Conservation (phyloP, 1,139 yeast genomes). For the Yamadazyma dushanensis region DNA sequence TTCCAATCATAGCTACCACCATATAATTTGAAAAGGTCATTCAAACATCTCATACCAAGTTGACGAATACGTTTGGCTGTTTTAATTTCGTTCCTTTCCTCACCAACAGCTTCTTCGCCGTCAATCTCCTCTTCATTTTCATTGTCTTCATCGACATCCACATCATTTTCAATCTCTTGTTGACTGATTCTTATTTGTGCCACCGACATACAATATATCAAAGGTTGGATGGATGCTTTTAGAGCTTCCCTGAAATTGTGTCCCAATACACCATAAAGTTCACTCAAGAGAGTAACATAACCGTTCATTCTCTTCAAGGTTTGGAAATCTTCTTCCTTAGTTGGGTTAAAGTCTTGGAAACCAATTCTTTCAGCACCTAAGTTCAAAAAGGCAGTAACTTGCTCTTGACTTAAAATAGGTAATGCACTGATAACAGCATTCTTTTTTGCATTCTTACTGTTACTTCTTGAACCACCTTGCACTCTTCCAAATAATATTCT, state of each 20-base stretch:
- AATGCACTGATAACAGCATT: slow-evolving; percentile 73
- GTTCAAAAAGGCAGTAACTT: slow-evolving; percentile 58
- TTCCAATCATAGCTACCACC: slow-evolving; percentile 59
- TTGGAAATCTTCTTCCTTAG: slow-evolving; percentile 15
- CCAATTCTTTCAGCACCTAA: slow-evolving; percentile 62
- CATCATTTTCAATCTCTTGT: slow-evolving; percentile 15
- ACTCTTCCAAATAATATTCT: slow-evolving; percentile 87
- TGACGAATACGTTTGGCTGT: slow-evolving; percentile 59
- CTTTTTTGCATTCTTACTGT: slow-evolving; percentile 71
- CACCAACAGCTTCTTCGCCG: slow-evolving; percentile 8
- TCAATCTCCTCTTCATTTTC: slow-evolving; percentile 17
- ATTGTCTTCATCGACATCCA: slow-evolving; percentile 15
- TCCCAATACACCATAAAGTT: slow-evolving; percentile 64
- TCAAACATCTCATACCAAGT: slow-evolving; percentile 58
- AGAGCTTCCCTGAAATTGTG: slow-evolving; percentile 53
- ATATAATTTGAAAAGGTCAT: slow-evolving; percentile 48
- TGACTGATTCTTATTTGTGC: slow-evolving; percentile 49
- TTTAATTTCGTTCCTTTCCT: slow-evolving; percentile 32
- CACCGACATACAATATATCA: slow-evolving; percentile 55
- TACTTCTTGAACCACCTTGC: slow-evolving; percentile 58
- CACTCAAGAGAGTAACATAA: slow-evolving; percentile 66
- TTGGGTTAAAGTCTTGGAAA: slow-evolving; percentile 38
- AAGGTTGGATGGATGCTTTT: slow-evolving; percentile 55
- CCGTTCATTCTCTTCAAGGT: slow-evolving; percentile 63
- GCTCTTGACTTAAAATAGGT: slow-evolving; percentile 57